A percentile compares a stretch with the other conserved stretches of the same genome.
phyloP scores from a whole-genome alignment of 192 early-diverging fungal species.

The Linnemannia schmuckeri region DNA sequence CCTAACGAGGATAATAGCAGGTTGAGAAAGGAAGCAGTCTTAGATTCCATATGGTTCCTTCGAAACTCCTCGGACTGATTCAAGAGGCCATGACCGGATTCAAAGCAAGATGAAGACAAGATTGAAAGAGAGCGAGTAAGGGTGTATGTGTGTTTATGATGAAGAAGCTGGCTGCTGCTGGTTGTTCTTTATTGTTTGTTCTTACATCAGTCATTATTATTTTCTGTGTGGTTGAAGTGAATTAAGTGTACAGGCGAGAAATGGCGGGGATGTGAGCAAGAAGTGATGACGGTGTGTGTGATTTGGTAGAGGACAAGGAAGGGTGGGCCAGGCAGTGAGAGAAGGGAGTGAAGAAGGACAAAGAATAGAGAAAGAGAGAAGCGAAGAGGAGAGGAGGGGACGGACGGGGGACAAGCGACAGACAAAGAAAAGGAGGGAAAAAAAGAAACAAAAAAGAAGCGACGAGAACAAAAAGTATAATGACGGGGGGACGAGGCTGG shows the following conservation, averaged over 20 bases:
- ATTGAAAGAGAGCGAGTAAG: neutral
- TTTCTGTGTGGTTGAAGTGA: neutral
- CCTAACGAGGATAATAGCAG: neutral
- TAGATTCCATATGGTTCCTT: neutral
- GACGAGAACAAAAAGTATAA: neutral
- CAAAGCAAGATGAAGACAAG: neutral
- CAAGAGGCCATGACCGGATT: neutral
- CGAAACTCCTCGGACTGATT: neutral
- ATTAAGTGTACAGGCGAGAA: neutral
- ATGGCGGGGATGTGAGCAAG: neutral
- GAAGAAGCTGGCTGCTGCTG: neutral
- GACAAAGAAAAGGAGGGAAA: neutral
- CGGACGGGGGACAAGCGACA: neutral
- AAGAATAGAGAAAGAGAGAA: neutral
- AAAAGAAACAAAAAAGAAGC: neutral
- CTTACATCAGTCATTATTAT: conserved; percentile 14
- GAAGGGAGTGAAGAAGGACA: neutral
- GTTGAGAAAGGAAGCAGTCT: neutral
- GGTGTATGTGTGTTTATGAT: neutral
- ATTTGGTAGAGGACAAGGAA: neutral
- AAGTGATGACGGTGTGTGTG: neutral
- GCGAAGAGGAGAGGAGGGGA: neutral
- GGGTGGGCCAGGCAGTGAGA: neutral
- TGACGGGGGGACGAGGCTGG: too few species aligned
- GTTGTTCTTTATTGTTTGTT: neutral